Evolutionary conservation across 768 basidiomycete species (phyloP).

Genomic region (Macrolepiota albuminosa): DNA sequence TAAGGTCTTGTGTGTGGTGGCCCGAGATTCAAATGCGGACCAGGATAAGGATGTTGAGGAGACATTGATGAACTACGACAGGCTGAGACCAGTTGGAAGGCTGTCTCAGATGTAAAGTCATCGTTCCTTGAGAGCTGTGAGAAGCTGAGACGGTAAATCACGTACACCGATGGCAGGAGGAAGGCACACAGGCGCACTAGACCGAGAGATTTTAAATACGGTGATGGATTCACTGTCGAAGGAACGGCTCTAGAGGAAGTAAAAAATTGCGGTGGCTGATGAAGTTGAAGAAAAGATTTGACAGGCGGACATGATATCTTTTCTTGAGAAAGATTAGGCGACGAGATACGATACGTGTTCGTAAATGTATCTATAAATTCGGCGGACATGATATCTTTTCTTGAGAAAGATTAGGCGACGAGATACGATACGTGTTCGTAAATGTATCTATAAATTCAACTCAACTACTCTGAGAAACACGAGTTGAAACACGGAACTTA

Average conservation of each 20-base stretch:
- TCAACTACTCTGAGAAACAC: not conserved
- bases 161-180: not conserved
- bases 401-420: not conserved
- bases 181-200: not conserved
- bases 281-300: not conserved
- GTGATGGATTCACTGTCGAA: not conserved
- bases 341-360: not conserved
- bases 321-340: not conserved
- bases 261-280: not conserved
- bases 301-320: not conserved
- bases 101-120: not conserved
- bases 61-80: not conserved
- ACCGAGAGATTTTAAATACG: not conserved
- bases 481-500: not conserved
- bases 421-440: not conserved
- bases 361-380: constrained; percentile 1
- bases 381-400: not conserved
- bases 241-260: not conserved
- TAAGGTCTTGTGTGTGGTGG: not conserved
- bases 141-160: not conserved
- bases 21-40: not conserved
- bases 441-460: constrained; percentile 1
- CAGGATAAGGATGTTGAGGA: too few relatives aligned
- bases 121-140: not conserved
- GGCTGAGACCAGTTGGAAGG: not conserved